These are phyloP conservation scores for Pythium aristosporum DNA, from an alignment of 352 stramenopile species.

Conservation along the genomic window DNA sequence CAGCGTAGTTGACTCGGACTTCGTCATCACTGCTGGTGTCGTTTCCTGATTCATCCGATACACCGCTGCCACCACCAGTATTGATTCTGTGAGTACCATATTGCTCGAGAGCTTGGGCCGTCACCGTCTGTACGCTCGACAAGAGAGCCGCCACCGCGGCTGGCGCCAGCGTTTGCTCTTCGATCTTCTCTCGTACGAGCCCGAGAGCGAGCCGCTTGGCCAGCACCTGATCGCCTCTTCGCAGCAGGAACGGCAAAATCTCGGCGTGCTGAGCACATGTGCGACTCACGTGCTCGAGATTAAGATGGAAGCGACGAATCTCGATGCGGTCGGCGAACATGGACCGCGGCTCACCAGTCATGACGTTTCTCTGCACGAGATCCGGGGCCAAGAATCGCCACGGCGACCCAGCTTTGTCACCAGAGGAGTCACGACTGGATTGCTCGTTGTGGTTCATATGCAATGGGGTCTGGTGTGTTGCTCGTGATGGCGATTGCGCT, in stretches of 20 bases:
- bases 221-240: slow-evolving; percentile 42
- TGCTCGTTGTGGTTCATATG: slow-evolving; percentile 39
- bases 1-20: slow-evolving; percentile 14
- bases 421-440: slow-evolving; percentile 4
- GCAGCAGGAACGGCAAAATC: slow-evolving; percentile 69
- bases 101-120: slow-evolving; percentile 31
- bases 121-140: slow-evolving; percentile 45
- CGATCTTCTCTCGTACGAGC: slow-evolving; percentile 50
- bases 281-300: slow-evolving; percentile 53
- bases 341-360: slow-evolving; percentile 17
- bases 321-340: slow-evolving; percentile 33
- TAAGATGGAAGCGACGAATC: slow-evolving; percentile 69
- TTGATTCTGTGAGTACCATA: slow-evolving; percentile 4
- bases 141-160: slow-evolving; percentile 37
- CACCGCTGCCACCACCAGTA: neutral
- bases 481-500: neutral
- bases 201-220: slow-evolving; percentile 53
- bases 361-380: slow-evolving; percentile 50
- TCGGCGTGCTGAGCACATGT: slow-evolving; percentile 58
- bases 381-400: slow-evolving; percentile 71
- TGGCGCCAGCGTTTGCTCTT: slow-evolving; percentile 48
- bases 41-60: slow-evolving; percentile 34
- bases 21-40: slow-evolving; percentile 43
- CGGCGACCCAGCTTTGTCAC: slow-evolving; percentile 34
- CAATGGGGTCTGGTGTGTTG: slow-evolving; percentile 11